Base-by-base conservation (phyloP, 179 eudicot genomes). In the Camellia oleifera region DNA sequence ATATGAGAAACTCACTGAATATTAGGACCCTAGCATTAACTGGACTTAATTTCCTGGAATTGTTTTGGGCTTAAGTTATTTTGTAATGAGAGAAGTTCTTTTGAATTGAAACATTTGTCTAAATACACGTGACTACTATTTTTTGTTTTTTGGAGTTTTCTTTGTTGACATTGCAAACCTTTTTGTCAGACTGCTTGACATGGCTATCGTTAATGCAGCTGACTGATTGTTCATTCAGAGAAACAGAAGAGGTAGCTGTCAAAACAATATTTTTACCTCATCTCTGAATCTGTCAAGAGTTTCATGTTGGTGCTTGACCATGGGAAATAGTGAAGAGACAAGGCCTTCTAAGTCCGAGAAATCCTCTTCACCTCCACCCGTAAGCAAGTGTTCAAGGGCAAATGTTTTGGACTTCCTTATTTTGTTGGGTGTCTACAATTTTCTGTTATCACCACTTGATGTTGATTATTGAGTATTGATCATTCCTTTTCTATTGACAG, bases 281-380 rank as follows among this genome's bases (percentile, higher is more conserved):
- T 61, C 56, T 65, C 20, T 54, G 23, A 69, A 52, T 57, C 11
- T 42, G 13, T 69, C 15, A 15, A 18, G 58, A 67, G 74, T 57
- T 61, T 58, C 62, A 79, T 44, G 76, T 82, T 77, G 62, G 84
- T 81, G 80, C 62, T 70, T 81, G 53, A 72, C 53, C 74, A 92
- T 90, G 93, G 91, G 90, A 48, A 87, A 83, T 69, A 82, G 87
- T 78, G 96, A 92, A 3, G 93, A 90, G 7, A 80, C 69, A 14
- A 87, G 78, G 83, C 77, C 86, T 58, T 32, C 81, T 44, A 92
- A 88, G 82, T 81, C 88, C 54, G 93, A 90, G 76, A 90, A 92
- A 83, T 77, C 89, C 81, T 79, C 90, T 79, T 82, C 92, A 53
- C 88, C 92, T 85, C 84, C 88, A 54, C 77, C 82, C 84, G 96